These are phyloP conservation scores for Camelina hispida DNA, from an alignment of 345 rosid genomes.

Conservation along the genomic window DNA sequence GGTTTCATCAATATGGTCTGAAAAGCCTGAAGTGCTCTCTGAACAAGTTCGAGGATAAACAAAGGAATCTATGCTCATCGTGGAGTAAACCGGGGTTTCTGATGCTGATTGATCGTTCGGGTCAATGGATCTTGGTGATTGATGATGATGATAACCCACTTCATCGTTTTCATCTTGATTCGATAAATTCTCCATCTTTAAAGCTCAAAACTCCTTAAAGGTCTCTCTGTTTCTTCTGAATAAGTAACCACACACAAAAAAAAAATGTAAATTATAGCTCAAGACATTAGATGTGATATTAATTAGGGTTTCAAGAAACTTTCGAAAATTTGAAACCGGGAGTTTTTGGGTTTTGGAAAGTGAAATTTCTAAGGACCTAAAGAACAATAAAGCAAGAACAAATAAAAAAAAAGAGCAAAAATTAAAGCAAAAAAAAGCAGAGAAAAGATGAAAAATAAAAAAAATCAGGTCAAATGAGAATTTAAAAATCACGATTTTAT, in stretches of 20 bases:
- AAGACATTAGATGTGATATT: no score
- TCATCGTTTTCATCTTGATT: conserved; percentile 59
- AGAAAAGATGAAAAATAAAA: neutral
- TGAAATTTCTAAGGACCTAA: no score
- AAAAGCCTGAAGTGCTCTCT: conserved; percentile 70
- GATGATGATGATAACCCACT: conserved; percentile 55
- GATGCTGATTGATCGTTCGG: conserved; percentile 57
- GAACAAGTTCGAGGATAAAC: conserved; percentile 66
- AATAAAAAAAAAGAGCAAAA: no score
- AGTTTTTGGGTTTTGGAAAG: conserved; percentile 34
- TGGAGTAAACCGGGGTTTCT: conserved; percentile 67
- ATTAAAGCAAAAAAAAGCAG: conserved; percentile 10
- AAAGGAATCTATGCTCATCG: conserved; percentile 67
- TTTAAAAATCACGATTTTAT: neutral
- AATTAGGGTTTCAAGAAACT: conserved; percentile 24
- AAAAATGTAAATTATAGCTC: conserved; percentile 14
- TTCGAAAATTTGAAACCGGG: conserved; percentile 35
- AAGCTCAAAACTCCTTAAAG: neutral
- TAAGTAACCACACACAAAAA: no score
- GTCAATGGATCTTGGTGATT: conserved; percentile 60
- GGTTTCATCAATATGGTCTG: conserved; percentile 71
- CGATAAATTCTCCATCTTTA: conserved; percentile 54
- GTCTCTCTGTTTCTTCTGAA: conserved; percentile 30
- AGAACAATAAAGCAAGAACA: no score
- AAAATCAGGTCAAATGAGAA: conserved; percentile 1